These are phyloP conservation scores for Boletus coccyginus DNA, from an alignment of 768 basidiomycete species.

Conservation along the genomic window DNA sequence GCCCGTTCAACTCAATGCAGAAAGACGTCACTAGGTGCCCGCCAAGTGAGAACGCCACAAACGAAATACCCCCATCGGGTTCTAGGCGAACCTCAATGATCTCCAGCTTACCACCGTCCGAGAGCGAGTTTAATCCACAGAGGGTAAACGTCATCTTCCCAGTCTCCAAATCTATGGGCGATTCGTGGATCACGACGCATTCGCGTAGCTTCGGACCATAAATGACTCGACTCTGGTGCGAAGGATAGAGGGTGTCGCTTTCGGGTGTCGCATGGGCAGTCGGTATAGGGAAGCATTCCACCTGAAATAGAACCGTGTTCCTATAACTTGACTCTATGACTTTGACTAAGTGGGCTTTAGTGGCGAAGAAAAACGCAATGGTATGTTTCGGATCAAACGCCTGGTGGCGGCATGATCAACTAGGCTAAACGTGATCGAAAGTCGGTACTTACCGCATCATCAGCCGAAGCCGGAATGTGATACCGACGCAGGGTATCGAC, in stretches of 20 bases:
- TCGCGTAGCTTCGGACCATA: not conserved
- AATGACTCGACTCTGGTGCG: not conserved
- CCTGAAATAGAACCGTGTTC: not conserved
- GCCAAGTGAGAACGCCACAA: not conserved
- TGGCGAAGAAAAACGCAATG: constrained; percentile 2
- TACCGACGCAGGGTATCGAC: constrained; percentile 5
- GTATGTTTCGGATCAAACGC: not conserved
- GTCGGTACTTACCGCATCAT: not conserved
- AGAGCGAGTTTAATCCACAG: not conserved
- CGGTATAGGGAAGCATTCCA: constrained; percentile 11
- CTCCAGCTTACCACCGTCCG: not conserved
- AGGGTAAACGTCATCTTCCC: not conserved
- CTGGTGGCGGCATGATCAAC: not conserved
- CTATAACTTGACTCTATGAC: not conserved
- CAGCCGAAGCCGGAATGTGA: not conserved
- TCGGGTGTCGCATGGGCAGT: not conserved
- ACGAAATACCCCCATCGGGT: constrained; percentile 3
- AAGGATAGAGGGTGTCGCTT: not conserved
- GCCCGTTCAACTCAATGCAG: not conserved
- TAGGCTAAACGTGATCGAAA: not conserved
- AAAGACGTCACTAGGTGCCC: not conserved
- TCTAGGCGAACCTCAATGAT: constrained; percentile 3
- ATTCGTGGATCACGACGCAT: constrained; percentile 2
- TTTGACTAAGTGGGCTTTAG: constrained; percentile 5
- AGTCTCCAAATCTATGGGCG: not conserved